Evolutionary conservation across 257 asterid species (phyloP).

Genomic region (Rhazya stricta): DNA sequence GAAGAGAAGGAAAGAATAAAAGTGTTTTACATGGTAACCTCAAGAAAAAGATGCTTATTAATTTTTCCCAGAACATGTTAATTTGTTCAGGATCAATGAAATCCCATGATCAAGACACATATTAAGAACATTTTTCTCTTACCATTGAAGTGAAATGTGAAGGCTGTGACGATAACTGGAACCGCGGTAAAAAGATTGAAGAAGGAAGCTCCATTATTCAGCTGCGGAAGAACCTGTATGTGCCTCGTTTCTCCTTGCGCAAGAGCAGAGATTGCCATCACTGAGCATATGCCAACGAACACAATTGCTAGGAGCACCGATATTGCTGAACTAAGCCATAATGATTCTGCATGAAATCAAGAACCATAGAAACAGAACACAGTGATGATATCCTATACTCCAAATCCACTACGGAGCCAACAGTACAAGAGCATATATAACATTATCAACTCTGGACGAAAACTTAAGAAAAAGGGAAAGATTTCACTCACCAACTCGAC

Average conservation of each 20-base stretch:
- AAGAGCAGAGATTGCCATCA: constrained; percentile 67
- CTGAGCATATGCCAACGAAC: constrained; percentile 85
- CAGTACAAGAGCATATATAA: background rate
- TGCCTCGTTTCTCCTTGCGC: constrained; percentile 52
- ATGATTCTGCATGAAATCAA: constrained; percentile 50
- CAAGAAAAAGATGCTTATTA: too few relatives aligned
- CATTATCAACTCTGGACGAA: background rate
- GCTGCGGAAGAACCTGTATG: constrained; percentile 56
- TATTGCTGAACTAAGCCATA: constrained; percentile 74
- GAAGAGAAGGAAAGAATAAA: background rate
- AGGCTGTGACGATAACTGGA: constrained; percentile 91
- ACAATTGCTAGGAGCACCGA: constrained; percentile 70
- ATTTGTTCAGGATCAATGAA: background rate
- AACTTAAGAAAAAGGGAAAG: background rate
- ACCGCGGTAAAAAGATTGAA: constrained; percentile 85
- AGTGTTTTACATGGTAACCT: background rate
- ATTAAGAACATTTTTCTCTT: constrained; percentile 5
- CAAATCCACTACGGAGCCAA: background rate
- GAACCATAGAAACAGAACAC: background rate
- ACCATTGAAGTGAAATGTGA: constrained; percentile 96
- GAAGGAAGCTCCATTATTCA: constrained; percentile 59
- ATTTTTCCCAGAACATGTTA: background rate
- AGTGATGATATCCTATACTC: background rate
- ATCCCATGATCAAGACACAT: background rate
- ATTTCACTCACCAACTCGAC: constrained; percentile 66